Conservation (phyloP, 805 yeast species). For the Sugiyamaella qingdaonensis region DNA sequence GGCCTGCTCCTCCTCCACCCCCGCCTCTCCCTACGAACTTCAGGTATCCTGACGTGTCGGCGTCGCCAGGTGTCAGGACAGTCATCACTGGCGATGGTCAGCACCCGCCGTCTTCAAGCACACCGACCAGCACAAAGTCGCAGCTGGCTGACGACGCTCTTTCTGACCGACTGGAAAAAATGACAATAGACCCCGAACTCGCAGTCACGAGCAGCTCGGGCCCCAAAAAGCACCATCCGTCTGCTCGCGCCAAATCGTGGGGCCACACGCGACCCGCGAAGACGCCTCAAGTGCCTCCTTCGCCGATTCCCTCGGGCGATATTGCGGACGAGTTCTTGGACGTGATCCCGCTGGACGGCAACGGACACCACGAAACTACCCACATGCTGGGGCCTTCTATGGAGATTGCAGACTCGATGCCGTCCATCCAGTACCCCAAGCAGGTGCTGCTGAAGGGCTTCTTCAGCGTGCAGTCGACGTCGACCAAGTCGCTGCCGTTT, state of each 20-base stretch:
- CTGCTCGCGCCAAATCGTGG: conserved; percentile 83
- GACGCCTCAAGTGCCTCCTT: conserved; percentile 4
- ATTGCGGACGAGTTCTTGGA: conserved; percentile 23
- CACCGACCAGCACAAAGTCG: background rate
- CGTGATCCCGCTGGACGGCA: conserved; percentile 17
- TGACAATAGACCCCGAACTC: background rate
- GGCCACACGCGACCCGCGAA: conserved; percentile 48
- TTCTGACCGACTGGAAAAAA: background rate
- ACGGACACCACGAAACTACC: conserved; percentile 3
- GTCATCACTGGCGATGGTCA: conserved; percentile 11
- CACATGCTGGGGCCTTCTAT: conserved; percentile 6
- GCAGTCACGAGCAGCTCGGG: background rate
- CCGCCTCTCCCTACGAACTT: conserved; percentile 16
- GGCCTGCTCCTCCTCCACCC: conserved; percentile 15
- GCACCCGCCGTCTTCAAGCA: background rate
- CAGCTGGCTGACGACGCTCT: background rate
- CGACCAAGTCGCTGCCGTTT: conserved; percentile 85
- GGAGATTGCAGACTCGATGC: conserved; percentile 10
- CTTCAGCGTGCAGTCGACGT: conserved; percentile 90
- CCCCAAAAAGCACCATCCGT: conserved; percentile 53
- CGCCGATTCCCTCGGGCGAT: conserved; percentile 12
- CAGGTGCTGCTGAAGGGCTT: conserved; percentile 89
- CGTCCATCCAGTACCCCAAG: conserved; percentile 88
- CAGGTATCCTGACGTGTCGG: conserved; percentile 14
- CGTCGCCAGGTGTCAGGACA: conserved; percentile 17